Base-by-base conservation (phyloP, 768 basidiomycete species). In the Serpula lacrymans region DNA sequence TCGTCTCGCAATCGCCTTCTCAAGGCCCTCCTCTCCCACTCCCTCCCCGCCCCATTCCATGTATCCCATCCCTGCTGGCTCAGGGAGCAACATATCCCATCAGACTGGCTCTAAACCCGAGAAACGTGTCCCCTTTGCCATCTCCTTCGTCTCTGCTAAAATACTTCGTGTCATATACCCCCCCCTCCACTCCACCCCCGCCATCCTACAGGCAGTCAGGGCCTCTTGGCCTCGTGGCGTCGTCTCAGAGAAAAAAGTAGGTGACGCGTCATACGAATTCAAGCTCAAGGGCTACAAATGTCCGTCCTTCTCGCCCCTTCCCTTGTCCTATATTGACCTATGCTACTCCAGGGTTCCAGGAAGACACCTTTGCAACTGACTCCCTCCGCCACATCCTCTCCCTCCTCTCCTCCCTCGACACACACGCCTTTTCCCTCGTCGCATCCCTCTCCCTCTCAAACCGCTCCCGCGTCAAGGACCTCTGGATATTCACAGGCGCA, bases 271-370 rank as follows among this genome's bases (percentile, higher is more conserved):
- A 6, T 88, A 77, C 55, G 86, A 88, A 58, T 88, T 88, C 64
- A 88, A 84, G 60, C 67, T 88, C 37, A 86, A 85, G 52, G 87
- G 86, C 17, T 88, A 88, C 56, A 80, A 75, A 67, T 86, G 87
- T 87, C 56, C 39, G 77, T 64, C 43, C 37, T 28, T 43, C 38
- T 34, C 24, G 26, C 37, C 33, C 47, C 39, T 41, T 22, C 44
- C 28, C 48, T 48, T 37, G 41, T 42, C 21, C 42, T 41, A 39
- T 41, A 45, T 46, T 48, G 42, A 55, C 33, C 18, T 42, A 47
- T 48, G 29, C 48, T 39, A 39, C 50, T 43, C 26, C 55, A 88
- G 84, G 84, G 81, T 87, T 86, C 55, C 78, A 86, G 57, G 80
- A 86, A 54, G 82, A 88, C 47, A 78, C 82, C 0, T 88, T 83